phyloP scores from a whole-genome alignment of 1,284 basidiomycete genomes.

The Rhodotorula sp. region DNA sequence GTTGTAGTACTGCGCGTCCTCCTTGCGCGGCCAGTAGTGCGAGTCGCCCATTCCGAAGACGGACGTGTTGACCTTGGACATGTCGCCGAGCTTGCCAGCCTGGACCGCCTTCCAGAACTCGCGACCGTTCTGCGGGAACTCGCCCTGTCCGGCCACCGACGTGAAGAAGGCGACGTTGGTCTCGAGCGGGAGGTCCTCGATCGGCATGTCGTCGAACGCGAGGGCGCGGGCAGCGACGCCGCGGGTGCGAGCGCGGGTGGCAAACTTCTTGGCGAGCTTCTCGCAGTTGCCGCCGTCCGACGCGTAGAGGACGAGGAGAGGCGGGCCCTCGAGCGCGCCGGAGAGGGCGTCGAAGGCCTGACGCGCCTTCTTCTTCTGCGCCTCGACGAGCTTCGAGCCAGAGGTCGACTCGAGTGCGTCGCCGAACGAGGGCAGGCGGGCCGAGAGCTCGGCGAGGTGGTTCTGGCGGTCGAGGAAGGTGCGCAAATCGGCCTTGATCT shows the following conservation, averaged over 20 bases:
- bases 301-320: conserved; percentile 82
- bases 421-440: conserved; percentile 71
- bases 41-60: conserved; percentile 97
- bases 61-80: conserved; percentile 67
- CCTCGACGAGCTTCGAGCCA: conserved; percentile 66
- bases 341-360: conserved; percentile 84
- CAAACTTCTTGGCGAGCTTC: conserved; percentile 88
- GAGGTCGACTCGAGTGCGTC: conserved; percentile 81
- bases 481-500: conserved; percentile 90
- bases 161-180: conserved; percentile 81
- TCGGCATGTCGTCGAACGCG: conserved; percentile 71
- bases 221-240: conserved; percentile 73
- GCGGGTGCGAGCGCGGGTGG: conserved; percentile 75
- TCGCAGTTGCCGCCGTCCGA: conserved; percentile 94
- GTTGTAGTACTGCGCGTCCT: conserved; percentile 97
- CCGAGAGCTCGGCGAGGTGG: conserved; percentile 87
- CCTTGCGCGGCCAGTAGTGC: conserved; percentile 97
- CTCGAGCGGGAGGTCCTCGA: conserved; percentile 66
- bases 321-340: conserved; percentile 81
- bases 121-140: conserved; percentile 94
- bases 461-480: conserved; percentile 95
- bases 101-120: conserved; percentile 78
- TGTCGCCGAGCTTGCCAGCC: conserved; percentile 50
- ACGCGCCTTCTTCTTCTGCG: conserved; percentile 77
- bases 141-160: conserved; percentile 97